Evolutionary conservation across 257 asterid species (phyloP), one percentile per base, ranked within the genome.

Genomic region (Ocimum tenuiflorum): DNA sequence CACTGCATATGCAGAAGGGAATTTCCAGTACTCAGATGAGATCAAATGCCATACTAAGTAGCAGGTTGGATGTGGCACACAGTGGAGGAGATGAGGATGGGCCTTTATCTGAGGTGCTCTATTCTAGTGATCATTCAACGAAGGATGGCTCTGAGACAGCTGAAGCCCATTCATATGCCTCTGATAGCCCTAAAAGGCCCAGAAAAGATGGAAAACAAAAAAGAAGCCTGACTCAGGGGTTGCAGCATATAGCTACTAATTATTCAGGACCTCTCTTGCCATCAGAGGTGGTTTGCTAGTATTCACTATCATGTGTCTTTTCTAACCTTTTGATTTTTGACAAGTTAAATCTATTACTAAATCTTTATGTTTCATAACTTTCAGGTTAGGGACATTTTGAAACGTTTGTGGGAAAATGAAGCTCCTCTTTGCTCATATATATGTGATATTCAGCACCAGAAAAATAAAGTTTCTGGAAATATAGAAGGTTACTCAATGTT

Each of bases 351-450:
- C 27, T 74, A 60, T 60, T 62, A n/a, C 20, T 49, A 55, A 64
- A 63, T 46, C 63, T 61, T 77, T 73, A 39, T 61, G 68, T 64
- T 65, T 74, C 36, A 48, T 68, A 60, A 57, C 65, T 78, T 57
- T 39, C 82, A 92, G 99, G 97, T 86, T 63, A 87, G 80, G 71
- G 86, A 78, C 56, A 69, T 86, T 60, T 14, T 92, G 72, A 79
- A 77, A 65, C 88, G 68, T 39, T 77, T 90, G 77, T 92, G 99
- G 99, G 91, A 87, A 76, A 89, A 87, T 61, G 99, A 92, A 78
- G 77, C 86, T 76, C 75, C 78, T 56, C 67, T 92, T 46, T 92
- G 97, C 78, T 72, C 92, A 48, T 86, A 81, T 73, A 71, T 92
- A 56, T 67, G 88, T 75, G 80, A 92, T 77, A 80, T 92, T 77